Percentiles rank a stretch among this genome's conserved stretches.
Evolutionary conservation across 768 basidiomycete species (phyloP).

Genomic region (Naematelia encephala): DNA sequence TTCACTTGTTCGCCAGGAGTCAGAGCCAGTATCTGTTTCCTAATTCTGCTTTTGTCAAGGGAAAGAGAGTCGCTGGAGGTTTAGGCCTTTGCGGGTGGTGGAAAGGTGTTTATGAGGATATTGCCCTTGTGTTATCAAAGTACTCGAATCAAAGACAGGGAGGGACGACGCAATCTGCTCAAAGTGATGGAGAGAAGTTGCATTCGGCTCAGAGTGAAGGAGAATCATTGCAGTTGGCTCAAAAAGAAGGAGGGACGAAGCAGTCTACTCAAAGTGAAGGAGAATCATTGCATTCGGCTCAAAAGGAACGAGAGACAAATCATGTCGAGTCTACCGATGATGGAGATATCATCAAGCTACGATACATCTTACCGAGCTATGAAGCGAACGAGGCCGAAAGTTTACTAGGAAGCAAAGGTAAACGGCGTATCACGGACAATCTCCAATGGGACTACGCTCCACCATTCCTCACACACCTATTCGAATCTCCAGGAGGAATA

Average conservation of each 20-base stretch:
- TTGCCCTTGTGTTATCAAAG: constrained; percentile 55
- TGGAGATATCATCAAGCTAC: constrained; percentile 11
- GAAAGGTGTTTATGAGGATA: constrained; percentile 67
- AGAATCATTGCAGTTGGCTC: too few relatives aligned
- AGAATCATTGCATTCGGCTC: too few relatives aligned
- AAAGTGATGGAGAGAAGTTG: too few relatives aligned
- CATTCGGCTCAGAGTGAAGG: too few relatives aligned
- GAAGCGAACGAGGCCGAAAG: constrained; percentile 32
- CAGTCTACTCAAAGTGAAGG: background rate
- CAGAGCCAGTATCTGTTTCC: constrained; percentile 93
- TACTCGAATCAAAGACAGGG: too few relatives aligned
- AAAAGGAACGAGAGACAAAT: too few relatives aligned
- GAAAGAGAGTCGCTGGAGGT: constrained; percentile 74
- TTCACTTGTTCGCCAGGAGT: constrained; percentile 72
- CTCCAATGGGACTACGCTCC: constrained; percentile 46
- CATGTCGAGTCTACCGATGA: background rate
- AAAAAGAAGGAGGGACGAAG: too few relatives aligned
- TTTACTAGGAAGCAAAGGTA: constrained; percentile 27
- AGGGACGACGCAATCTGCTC: too few relatives aligned
- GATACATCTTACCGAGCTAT: constrained; percentile 43
- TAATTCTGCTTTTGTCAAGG: constrained; percentile 66
- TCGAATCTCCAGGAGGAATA: constrained; percentile 45
- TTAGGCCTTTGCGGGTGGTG: constrained; percentile 86
- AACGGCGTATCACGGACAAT: constrained; percentile 49
- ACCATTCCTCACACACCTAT: constrained; percentile 26